Base-by-base conservation (phyloP, 352 stramenopile genomes). In the Phytopythium delawarense region DNA sequence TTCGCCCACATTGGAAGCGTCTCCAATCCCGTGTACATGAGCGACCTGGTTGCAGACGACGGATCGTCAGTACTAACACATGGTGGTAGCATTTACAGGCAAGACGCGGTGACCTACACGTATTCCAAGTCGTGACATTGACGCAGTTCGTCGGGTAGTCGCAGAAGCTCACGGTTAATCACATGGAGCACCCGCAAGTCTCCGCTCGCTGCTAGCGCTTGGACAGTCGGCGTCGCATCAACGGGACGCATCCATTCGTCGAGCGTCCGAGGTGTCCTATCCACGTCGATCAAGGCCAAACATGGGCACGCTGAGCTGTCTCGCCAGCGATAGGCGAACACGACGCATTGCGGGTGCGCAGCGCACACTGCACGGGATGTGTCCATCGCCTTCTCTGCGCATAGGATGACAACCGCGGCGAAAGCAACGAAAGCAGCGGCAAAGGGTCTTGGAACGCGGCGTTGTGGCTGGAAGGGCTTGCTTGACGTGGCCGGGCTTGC, bases 121-220 rank as follows among this genome's bases (percentile, higher is more conserved):
- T 84, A 60, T 28, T 76, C 51, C 15, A 83, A 59, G 2, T 72
- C 46, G 3, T 61, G 51, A 32, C 78, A 84, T 1, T 53, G 49
- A 12, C 66, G 37, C 7, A 88, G 49, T 34, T 79, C 58, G 0
- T 57, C 45, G 5, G 76, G 74, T 23, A 62, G 48, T 20, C 60
- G 53, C 2, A 59, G 20, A 7, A 88, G 30, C 0, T 45, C 57
- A 0, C 69, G 66, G 30, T 84, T 83, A 32, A 79, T 73, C 15
- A 86, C 23, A 7, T 79, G 76, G n/a, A 86, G 61, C 0, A 73
- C 67, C 12, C 62, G 61, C 16, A 86, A 63, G 30, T 74, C 61
- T 21, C 78, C 74, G 6, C 74, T 62, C 0, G 39, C 25, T 21
- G 72, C 57, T 1, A 81, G 57, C 0, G 37, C 44, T 23, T 73